phyloP scores from a whole-genome alignment of 2,329 filamentous ascomycete genomes.

The Penicillium sp. region DNA sequence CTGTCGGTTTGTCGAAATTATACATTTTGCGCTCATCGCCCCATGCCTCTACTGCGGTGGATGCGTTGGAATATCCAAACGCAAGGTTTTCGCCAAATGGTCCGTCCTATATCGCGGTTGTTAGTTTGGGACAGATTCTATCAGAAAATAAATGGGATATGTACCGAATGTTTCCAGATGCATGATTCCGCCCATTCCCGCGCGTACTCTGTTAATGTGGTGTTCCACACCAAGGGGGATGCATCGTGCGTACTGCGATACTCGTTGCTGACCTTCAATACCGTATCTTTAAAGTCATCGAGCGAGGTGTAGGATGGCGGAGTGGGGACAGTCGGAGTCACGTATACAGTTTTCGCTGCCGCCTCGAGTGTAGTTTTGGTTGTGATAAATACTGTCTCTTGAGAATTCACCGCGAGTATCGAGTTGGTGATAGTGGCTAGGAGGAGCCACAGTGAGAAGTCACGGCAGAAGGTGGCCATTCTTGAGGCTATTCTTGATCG shows the following conservation, averaged over 20 bases:
- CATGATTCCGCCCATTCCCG: slow-evolving; percentile 53
- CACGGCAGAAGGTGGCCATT: neutral
- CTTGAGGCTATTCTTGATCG: neutral
- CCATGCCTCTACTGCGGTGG: slow-evolving; percentile 67
- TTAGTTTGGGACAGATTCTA: neutral
- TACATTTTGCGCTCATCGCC: slow-evolving; percentile 64
- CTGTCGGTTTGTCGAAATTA: slow-evolving; percentile 58
- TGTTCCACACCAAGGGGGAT: slow-evolving; percentile 65
- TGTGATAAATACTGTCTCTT: slow-evolving; percentile 11
- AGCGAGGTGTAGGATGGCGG: slow-evolving; percentile 50
- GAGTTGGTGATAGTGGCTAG: neutral
- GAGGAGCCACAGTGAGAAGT: neutral
- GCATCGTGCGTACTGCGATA: slow-evolving; percentile 69
- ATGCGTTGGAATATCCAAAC: slow-evolving; percentile 65
- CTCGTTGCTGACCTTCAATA: slow-evolving; percentile 69
- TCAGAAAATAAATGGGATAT: neutral
- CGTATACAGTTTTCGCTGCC: slow-evolving; percentile 21
- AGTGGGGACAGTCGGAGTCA: slow-evolving; percentile 30
- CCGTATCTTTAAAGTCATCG: slow-evolving; percentile 50
- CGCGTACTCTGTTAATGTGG: slow-evolving; percentile 63
- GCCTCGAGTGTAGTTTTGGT: slow-evolving; percentile 8
- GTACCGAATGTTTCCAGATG: slow-evolving; percentile 47
- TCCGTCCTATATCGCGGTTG: slow-evolving; percentile 49
- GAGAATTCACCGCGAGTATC: neutral
- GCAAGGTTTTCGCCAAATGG: slow-evolving; percentile 77